Evolutionary conservation across 2,329 filamentous ascomycete species (phyloP), one percentile per base, ranked within the genome.

Genomic region (Cladosporium phlei): DNA sequence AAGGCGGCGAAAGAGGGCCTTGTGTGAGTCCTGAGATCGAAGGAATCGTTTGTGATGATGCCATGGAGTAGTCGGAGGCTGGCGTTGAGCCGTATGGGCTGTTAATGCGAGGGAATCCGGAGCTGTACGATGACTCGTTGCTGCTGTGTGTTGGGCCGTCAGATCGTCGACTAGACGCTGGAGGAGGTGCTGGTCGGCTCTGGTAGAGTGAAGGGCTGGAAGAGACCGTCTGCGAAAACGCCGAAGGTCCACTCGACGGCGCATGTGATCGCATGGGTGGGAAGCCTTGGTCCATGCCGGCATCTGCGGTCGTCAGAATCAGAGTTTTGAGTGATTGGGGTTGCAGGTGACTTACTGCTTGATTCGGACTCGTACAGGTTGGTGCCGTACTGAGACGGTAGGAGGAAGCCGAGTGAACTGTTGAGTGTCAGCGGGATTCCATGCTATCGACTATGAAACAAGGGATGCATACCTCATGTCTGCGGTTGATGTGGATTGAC

Each of bases 351-450:
- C 62, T 49, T 52, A 66, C 63, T 59, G 49, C 50, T 53, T 20
- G 52, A 49, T 38, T 64, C 59, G 9, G 58, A 59, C 20, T 61
- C 58, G 52, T 59, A 56, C 22, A 52, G 45, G 35, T 48, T 45
- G 47, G 53, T 49, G 37, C 60, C 60, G 55, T 66, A 66, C 30
- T 63, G 61, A 30, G 61, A 60, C 49, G 63, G 63, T 38, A 65
- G 60, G 19, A 66, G 55, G 51, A 61, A 63, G 21, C 61, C 61
- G 42, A 66, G 52, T 28, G 63, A 66, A 50, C 63, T 65, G 47
- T 38, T 27, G 11, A 38, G 7, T 16, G 33, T 46, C 22, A 38
- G 25, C 19, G 20, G 11, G 17, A 17, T 38, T 24, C 27, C 21
- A 29, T 28, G 28, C 17, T 11, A 11, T 22, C 20, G 19, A 21